Evolutionary conservation across 345 rosid species (phyloP).

Genomic region (Populus pruinosa): DNA sequence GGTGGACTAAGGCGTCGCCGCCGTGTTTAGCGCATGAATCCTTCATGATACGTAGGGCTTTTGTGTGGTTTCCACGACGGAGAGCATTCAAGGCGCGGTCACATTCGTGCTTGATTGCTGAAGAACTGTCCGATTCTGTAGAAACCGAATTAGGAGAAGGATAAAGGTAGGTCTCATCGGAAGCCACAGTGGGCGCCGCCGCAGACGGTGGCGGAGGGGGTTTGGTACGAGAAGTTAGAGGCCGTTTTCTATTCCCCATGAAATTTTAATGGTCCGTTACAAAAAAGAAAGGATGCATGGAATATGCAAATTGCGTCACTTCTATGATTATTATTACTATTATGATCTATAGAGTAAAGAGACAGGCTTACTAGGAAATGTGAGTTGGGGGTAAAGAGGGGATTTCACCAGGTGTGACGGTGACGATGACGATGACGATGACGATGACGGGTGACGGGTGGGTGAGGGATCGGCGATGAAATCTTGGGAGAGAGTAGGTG

Average conservation of each 20-base stretch:
- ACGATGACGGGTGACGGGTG: too few relatives aligned
- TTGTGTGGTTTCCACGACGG: constrained; percentile 79
- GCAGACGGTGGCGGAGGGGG: constrained; percentile 26
- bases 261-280: constrained; percentile 6
- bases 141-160: not conserved
- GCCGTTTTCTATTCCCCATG: constrained; percentile 86
- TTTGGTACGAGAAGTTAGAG: constrained; percentile 55
- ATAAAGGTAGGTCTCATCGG: not conserved
- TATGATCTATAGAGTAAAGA: not conserved
- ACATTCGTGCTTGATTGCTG: constrained; percentile 64
- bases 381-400: not conserved
- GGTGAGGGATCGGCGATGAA: too few relatives aligned
- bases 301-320: not conserved
- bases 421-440: too few relatives aligned
- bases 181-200: constrained; percentile 11
- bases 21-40: constrained; percentile 57
- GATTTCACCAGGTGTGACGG: not conserved
- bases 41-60: constrained; percentile 83
- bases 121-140: constrained; percentile 25
- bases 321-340: too few relatives aligned
- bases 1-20: constrained; percentile 54
- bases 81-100: constrained; percentile 79
- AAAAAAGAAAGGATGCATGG: not conserved
- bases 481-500: too few relatives aligned
- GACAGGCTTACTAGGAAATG: not conserved